phyloP scores from a whole-genome alignment of 768 basidiomycete species.

The Ramaria sp. region DNA sequence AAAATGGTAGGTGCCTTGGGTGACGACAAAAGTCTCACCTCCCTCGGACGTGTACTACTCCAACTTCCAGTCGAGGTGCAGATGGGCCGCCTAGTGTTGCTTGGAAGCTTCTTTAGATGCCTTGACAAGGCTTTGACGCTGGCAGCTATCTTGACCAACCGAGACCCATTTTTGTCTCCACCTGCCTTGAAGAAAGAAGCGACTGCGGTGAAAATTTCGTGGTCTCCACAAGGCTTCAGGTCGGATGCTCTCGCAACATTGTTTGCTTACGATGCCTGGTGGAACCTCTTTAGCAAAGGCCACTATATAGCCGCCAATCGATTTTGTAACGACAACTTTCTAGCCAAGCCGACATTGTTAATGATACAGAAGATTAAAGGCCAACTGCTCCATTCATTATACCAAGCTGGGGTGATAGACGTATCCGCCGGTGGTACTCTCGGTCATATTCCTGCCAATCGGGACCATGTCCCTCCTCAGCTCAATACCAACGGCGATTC shows the following conservation, averaged over 20 bases:
- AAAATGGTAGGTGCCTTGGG: constrained; percentile 86
- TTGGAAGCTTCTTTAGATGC: constrained; percentile 89
- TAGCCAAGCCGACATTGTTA: constrained; percentile 75
- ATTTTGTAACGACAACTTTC: constrained; percentile 80
- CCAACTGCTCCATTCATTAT: constrained; percentile 67
- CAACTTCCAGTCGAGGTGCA: constrained; percentile 86
- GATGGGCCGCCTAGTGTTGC: constrained; percentile 81
- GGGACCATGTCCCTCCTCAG: constrained; percentile 43
- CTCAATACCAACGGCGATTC: constrained; percentile 68
- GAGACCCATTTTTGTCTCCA: constrained; percentile 85
- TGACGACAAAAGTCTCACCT: constrained; percentile 61
- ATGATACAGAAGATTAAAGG: constrained; percentile 71
- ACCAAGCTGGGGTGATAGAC: constrained; percentile 72
- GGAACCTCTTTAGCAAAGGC: constrained; percentile 53
- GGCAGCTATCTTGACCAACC: constrained; percentile 83
- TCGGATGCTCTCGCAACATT: constrained; percentile 78
- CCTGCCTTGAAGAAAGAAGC: constrained; percentile 66
- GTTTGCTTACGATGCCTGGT: constrained; percentile 78
- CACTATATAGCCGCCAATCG: constrained; percentile 56
- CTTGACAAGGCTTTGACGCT: constrained; percentile 79
- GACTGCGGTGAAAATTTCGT: constrained; percentile 60
- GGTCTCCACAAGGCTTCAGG: constrained; percentile 69
- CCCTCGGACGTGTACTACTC: constrained; percentile 79
- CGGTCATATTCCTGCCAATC: constrained; percentile 21
- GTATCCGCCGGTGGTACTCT: constrained; percentile 58